Base-by-base conservation (phyloP, 2,329 filamentous ascomycete genomes). In the Hysterium pulicare region DNA sequence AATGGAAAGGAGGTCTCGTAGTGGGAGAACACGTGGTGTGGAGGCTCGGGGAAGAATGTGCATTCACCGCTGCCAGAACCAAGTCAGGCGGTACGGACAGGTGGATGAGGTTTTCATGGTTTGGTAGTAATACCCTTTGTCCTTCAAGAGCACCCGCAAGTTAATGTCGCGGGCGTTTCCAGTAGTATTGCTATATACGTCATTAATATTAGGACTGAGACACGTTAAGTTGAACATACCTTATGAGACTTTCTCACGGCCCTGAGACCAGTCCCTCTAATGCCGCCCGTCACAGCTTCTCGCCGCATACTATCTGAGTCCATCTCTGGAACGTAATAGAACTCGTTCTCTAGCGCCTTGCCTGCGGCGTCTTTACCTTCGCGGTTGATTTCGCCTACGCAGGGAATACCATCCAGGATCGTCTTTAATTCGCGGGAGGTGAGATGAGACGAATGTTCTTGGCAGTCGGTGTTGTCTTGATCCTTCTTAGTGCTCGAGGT, bases 331-430 rank as follows among this genome's bases (percentile, higher is more conserved):
- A 96, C 76, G 61, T 98, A 98, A 70, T 97, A 97, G 66, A 94
- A 97, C 67, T 98, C 90, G 73, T 87, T 94, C 74, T 98, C 91
- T 1, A 98, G 78, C 5, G 84, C 73, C 71, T 96, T 93, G 53
- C 93, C 93, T 0, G 93, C 91, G 4, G 93, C 93, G 62, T 98
- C 93, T 68, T 97, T 98, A 61, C 93, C 93, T 64, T 91, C 84
- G 30, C 93, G 84, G 39, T 79, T 77, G 56, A 98, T 95, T 65
- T 93, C 85, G 35, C 93, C 93, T 49, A 97, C 83, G 61, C 89
- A 95, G 7, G 78, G 68, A 5, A 87, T 86, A 19, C 74, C 72
- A 61, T 90, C 85, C 33, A 97, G 79, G 44, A 94, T 77, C 34
- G 71, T 73, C 46, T 84, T 83, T 39, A 97, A 77, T 32, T 82